Percentiles rank a stretch among this genome's conserved stretches.
Conservation (phyloP, 148 eudicot genomes). For the Mesembryanthemum crystallinum region DNA sequence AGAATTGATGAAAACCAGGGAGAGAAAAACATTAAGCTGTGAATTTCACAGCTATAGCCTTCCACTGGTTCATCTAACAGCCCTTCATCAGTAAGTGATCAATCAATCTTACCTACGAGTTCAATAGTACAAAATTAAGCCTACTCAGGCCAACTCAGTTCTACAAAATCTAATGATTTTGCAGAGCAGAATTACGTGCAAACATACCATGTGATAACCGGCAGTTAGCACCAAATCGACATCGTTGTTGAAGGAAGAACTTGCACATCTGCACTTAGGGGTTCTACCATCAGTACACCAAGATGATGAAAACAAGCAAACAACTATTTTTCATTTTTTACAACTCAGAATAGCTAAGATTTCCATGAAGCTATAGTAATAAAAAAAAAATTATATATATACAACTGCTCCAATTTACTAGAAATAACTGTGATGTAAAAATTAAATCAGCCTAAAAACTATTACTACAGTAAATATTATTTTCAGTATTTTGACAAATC, state of each 20-base stretch:
- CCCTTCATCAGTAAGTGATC: not conserved
- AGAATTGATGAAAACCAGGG: not conserved
- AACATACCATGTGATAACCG: constrained; percentile 99
- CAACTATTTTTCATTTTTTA: constrained; percentile 10
- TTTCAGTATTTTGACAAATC: not conserved
- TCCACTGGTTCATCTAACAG: not conserved
- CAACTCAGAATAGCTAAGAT: constrained; percentile 13
- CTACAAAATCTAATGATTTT: constrained; percentile 23
- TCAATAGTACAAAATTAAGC: not conserved
- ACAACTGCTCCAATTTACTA: not conserved
- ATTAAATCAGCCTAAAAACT: not conserved
- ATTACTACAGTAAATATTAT: not conserved
- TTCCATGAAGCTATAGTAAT: constrained; percentile 8
- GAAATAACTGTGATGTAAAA: too few species aligned
- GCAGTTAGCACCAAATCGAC: constrained; percentile 97
- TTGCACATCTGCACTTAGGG: constrained; percentile 96
- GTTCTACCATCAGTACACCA: constrained; percentile 66
- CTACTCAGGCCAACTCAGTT: constrained; percentile 9
- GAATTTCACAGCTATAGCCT: not conserved
- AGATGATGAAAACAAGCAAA: constrained; percentile 30
- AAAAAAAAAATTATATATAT: not conserved
- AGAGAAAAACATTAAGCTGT: not conserved
- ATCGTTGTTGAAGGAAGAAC: constrained; percentile 95
- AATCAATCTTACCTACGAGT: not conserved
- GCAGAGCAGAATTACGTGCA: constrained; percentile 39